Conservation (phyloP, 2,329 filamentous ascomycete species). For the Beauveria brongniartii region DNA sequence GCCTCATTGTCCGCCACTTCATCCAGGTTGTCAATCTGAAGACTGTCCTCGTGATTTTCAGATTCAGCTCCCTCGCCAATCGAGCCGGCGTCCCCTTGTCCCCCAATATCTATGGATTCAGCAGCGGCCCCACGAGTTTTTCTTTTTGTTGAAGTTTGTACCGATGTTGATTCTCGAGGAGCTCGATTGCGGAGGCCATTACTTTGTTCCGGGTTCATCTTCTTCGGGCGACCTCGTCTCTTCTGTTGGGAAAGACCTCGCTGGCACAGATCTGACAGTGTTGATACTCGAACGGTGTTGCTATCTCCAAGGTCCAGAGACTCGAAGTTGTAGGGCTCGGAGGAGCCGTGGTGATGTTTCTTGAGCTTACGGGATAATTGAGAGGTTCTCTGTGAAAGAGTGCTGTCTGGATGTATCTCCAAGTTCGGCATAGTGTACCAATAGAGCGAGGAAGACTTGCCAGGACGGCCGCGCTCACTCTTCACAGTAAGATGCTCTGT, state of each 20-base stretch:
- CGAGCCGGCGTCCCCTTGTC: not conserved
- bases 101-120: not conserved
- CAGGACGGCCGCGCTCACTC: conserved; percentile 27
- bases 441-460: conserved; percentile 28
- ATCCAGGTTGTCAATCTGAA: no score
- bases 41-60: not conserved
- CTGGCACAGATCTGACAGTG: conserved; percentile 21
- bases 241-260: conserved; percentile 18
- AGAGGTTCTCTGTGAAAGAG: not conserved
- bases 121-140: not conserved
- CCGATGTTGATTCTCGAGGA: not conserved
- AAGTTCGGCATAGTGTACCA: conserved; percentile 29
- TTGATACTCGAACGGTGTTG: conserved; percentile 7
- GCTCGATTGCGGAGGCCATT: not conserved
- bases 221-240: conserved; percentile 22
- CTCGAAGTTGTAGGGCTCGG: not conserved
- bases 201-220: conserved; percentile 13
- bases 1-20: not conserved
- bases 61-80: not conserved
- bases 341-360: not conserved
- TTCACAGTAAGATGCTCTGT: conserved; percentile 26
- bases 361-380: not conserved
- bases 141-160: not conserved
- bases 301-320: not conserved
- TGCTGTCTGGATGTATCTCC: conserved; percentile 15